Percentiles rank a stretch among this genome's conserved stretches.
These are phyloP conservation scores for Verticillium nonalfalfae DNA, from an alignment of 2,329 filamentous ascomycete species.

Conservation along the genomic window DNA sequence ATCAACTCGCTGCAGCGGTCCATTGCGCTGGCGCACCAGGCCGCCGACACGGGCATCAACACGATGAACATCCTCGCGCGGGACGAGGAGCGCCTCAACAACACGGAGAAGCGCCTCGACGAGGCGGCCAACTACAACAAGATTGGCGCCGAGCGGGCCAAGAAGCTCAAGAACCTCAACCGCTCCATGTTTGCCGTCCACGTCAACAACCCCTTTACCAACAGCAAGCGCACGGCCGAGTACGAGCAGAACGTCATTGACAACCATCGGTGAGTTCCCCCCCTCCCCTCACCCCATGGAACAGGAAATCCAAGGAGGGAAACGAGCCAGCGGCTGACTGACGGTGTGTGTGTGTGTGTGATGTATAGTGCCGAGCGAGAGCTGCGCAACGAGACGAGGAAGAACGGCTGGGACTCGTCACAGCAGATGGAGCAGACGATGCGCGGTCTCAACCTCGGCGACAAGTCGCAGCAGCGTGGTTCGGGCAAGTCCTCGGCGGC, in stretches of 20 bases:
- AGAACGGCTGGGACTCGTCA: slow-evolving; percentile 41
- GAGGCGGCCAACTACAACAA: slow-evolving; percentile 70
- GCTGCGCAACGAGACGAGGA: slow-evolving; percentile 55
- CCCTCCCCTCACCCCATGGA: too few relatives aligned
- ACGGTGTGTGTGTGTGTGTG: not conserved
- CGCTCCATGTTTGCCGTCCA: slow-evolving; percentile 86
- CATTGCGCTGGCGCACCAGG: slow-evolving; percentile 59
- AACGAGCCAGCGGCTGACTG: not conserved
- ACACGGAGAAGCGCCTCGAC: slow-evolving; percentile 78
- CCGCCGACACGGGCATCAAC: slow-evolving; percentile 63
- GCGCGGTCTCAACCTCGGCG: slow-evolving; percentile 27
- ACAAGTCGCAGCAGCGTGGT: slow-evolving; percentile 13
- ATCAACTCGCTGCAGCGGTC: slow-evolving; percentile 28
- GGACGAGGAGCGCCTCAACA: slow-evolving; percentile 76
- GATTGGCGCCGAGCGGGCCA: slow-evolving; percentile 71
- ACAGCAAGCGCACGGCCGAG: slow-evolving; percentile 54
- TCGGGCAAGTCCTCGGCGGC: slow-evolving; percentile 14
- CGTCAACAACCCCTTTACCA: slow-evolving; percentile 72
- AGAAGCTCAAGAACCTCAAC: slow-evolving; percentile 80
- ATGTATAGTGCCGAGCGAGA: slow-evolving; percentile 45
- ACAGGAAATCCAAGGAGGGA: not conserved
- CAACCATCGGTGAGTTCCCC: slow-evolving; percentile 43
- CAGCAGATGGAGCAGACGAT: slow-evolving; percentile 48
- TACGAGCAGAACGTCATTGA: slow-evolving; percentile 65
- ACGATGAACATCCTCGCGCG: slow-evolving; percentile 68